Base-by-base conservation (phyloP, 768 basidiomycete genomes). In the Termitomyces sp. region DNA sequence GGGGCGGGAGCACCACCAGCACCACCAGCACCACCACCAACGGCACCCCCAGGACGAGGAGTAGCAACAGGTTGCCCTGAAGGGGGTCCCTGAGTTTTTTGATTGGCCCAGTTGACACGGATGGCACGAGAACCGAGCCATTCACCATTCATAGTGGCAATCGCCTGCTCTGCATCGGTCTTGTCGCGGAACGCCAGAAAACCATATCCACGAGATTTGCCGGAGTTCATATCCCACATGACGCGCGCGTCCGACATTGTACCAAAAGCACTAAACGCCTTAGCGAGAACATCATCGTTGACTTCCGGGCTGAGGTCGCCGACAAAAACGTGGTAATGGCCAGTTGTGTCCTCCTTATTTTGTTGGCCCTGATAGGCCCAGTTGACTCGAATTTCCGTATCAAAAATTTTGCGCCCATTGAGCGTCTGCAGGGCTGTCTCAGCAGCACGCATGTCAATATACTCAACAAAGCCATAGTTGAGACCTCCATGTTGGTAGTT, bases 201-300 rank as follows among this genome's bases (percentile, higher is more conserved):
- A 48, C 96, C 95, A 68, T 98, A 98, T 39, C 96, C 96, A 65
- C 96, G 89, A 66, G 89, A 93, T 77, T 98, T 98, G 58, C 97
- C 97, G 50, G 95, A 96, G 75, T 95, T 97, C 94, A 98, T 98
- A 70, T 99, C 97, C 96, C 96, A 98, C 96, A 98, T 98, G 57
- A 98, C 97, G 32, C 97, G 85, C 47, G 96, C 96, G 72, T 99
- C 97, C 49, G 93, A 95, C 74, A 99, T 81, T 57, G 89, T 90
- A 31, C 94, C 95, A 69, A 99, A 99, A 36, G 96, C 96, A 64
- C 85, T 87, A 79, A 99, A 99, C 7, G 97, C 97, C 76, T 98
- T 98, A 54, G 77, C 88, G 59, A 99, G 86, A 52, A 98, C 93
- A 16, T 95, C 94, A 65, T 99, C 97, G 70, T 94, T 98, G 68